Evolutionary conservation across 2,329 filamentous ascomycete species (phyloP).

Genomic region (Simplicillium aogashimaense): DNA sequence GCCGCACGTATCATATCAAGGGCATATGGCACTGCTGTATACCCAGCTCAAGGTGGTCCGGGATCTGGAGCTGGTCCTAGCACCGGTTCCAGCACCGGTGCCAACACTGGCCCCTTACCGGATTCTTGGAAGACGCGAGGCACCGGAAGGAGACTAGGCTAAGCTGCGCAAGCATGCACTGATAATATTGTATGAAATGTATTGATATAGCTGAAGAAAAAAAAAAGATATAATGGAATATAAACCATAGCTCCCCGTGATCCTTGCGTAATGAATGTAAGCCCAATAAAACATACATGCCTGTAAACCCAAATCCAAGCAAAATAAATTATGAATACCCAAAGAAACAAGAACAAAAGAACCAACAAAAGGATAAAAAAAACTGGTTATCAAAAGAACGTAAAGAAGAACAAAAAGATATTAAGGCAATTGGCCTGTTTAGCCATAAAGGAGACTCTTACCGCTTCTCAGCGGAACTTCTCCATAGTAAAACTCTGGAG

Average conservation of each 20-base stretch:
- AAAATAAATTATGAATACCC: neutral
- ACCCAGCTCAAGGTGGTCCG: neutral
- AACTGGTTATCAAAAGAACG: neutral
- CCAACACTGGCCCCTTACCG: constrained; percentile 37
- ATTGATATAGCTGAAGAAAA: neutral
- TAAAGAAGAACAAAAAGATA: neutral
- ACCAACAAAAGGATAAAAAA: neutral
- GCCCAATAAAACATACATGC: too few relatives aligned
- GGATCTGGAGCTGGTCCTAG: constrained; percentile 1
- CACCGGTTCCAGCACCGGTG: neutral
- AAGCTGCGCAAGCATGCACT: constrained; percentile 1
- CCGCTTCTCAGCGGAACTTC: constrained; percentile 24
- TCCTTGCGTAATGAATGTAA: neutral
- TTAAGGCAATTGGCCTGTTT: neutral
- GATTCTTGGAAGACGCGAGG: constrained; percentile 57
- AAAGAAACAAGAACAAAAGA: neutral
- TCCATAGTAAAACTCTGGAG: constrained; percentile 5
- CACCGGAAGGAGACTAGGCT: constrained; percentile 51
- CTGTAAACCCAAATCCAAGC: neutral
- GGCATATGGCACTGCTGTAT: neutral
- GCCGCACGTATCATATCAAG: neutral
- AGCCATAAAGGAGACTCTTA: constrained; percentile 24
- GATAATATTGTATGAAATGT: neutral
- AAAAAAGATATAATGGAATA: neutral
- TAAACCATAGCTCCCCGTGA: neutral